These are phyloP conservation scores for Penicillium glabrum DNA, from an alignment of 2,329 filamentous ascomycete species.

Conservation along the genomic window DNA sequence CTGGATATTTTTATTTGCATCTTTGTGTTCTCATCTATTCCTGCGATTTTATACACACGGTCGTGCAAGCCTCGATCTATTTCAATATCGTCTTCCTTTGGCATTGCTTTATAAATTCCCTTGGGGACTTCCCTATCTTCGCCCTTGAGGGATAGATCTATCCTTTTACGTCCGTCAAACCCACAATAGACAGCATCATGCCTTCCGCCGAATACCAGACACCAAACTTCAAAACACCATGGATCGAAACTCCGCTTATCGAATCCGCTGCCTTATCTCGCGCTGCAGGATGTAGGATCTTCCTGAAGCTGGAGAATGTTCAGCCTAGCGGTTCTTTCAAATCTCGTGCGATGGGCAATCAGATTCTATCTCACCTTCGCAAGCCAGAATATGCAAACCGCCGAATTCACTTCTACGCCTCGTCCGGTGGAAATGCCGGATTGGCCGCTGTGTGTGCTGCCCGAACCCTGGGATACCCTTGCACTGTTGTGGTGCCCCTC, in stretches of 20 bases:
- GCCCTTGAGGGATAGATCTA: conserved; percentile 6
- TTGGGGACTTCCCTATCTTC: neutral
- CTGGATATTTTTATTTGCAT: conserved; percentile 7
- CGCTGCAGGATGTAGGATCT: conserved; percentile 74
- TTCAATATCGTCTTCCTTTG: conserved; percentile 5
- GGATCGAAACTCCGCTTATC: conserved; percentile 71
- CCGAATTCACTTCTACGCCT: conserved; percentile 71
- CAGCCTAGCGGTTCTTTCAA: conserved; percentile 88
- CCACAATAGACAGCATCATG: conserved; percentile 38
- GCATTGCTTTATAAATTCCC: neutral
- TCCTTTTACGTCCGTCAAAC: conserved; percentile 8
- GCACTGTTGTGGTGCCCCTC: conserved; percentile 73
- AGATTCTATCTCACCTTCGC: conserved; percentile 58
- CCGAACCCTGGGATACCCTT: conserved; percentile 60
- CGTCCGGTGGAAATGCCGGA: conserved; percentile 80
- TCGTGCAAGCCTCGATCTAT: conserved; percentile 13
- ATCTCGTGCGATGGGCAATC: conserved; percentile 71
- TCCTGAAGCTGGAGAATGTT: conserved; percentile 81
- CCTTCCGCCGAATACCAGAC: conserved; percentile 23
- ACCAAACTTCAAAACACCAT: conserved; percentile 50
- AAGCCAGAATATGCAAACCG: conserved; percentile 42
- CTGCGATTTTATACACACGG: conserved; percentile 7
- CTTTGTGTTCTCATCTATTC: conserved; percentile 4
- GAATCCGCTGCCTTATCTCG: conserved; percentile 66
- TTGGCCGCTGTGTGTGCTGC: conserved; percentile 77